A percentile compares a stretch with the other conserved stretches of the same genome.
phyloP scores from a whole-genome alignment of 306 rosid genomes.

The Styphnolobium japonicum region DNA sequence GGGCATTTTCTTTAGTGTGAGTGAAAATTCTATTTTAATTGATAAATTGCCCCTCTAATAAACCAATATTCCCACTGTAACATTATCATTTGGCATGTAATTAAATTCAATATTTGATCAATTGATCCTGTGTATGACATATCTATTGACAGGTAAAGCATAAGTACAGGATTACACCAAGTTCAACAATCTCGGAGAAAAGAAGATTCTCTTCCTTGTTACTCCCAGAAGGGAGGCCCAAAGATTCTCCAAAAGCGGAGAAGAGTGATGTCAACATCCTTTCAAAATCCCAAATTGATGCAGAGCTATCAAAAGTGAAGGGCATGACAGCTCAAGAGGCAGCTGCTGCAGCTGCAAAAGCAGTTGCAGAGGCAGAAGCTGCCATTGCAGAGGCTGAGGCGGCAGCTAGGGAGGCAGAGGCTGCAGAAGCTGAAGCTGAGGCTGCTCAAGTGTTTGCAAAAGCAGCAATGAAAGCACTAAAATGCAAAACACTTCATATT shows the following conservation, averaged over 20 bases:
- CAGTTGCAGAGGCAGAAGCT: conserved; percentile 91
- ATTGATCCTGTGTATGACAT: neutral
- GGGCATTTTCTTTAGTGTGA: neutral
- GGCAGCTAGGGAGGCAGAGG: conserved; percentile 91
- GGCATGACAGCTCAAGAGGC: conserved; percentile 85
- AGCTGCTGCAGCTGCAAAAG: conserved; percentile 81
- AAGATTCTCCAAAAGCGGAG: conserved; percentile 44
- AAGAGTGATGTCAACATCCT: conserved; percentile 52
- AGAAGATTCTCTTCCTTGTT: conserved; percentile 52
- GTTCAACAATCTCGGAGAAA: conserved; percentile 51
- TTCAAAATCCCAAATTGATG: conserved; percentile 65
- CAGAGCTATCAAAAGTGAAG: conserved; percentile 59
- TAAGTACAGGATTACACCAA: conserved; percentile 60
- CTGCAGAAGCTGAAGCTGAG: conserved; percentile 96
- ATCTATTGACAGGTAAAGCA: conserved; percentile 68
- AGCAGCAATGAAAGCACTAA: conserved; percentile 84
- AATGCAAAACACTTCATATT: conserved; percentile 56
- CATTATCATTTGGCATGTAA: neutral
- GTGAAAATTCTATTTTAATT: conserved; percentile 15
- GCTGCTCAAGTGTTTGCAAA: conserved; percentile 87
- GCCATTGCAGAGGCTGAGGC: conserved; percentile 86
- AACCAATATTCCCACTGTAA: neutral
- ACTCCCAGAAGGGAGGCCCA: conserved; percentile 48
- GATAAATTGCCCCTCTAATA: neutral
- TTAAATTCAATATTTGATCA: conserved; percentile 18